Percentiles rank a stretch among this genome's conserved stretches.
These are phyloP conservation scores for Penicillium waksmanii DNA, from an alignment of 495 filamentous ascomycete species.

Conservation along the genomic window DNA sequence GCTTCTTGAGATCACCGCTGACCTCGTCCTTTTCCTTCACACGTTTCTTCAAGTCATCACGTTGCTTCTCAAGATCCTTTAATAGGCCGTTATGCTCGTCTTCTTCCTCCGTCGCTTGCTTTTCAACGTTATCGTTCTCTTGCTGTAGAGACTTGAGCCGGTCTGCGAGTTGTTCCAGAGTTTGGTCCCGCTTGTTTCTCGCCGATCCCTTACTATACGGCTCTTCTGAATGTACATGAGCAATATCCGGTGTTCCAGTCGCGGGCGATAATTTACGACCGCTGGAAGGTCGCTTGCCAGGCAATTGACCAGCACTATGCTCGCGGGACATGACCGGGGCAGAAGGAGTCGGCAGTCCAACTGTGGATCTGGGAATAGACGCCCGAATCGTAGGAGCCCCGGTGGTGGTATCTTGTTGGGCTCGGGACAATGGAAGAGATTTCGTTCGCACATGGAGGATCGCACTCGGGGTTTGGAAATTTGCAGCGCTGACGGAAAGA, in stretches of 20 bases:
- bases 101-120: slow-evolving; percentile 61
- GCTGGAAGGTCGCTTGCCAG: slow-evolving; percentile 65
- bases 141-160: slow-evolving; percentile 70
- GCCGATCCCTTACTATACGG: slow-evolving; percentile 33
- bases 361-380: slow-evolving; percentile 51
- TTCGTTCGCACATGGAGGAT: slow-evolving; percentile 80
- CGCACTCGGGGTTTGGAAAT: slow-evolving; percentile 86
- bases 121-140: slow-evolving; percentile 76
- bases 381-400: slow-evolving; percentile 46
- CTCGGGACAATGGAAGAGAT: slow-evolving; percentile 54
- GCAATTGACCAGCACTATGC: slow-evolving; percentile 56
- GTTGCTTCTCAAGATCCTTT: slow-evolving; percentile 60
- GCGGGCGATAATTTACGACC: slow-evolving; percentile 79
- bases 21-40: slow-evolving; percentile 44
- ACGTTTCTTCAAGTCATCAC: slow-evolving; percentile 72
- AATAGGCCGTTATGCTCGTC: slow-evolving; percentile 73
- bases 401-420: slow-evolving; percentile 53
- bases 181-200: slow-evolving; percentile 40
- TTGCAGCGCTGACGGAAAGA: slow-evolving; percentile 82
- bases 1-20: slow-evolving; percentile 37
- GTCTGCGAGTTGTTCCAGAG: slow-evolving; percentile 65
- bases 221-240: slow-evolving; percentile 40
- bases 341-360: slow-evolving; percentile 55
- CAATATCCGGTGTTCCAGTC: slow-evolving; percentile 56
- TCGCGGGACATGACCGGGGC: slow-evolving; percentile 66